Evolutionary conservation across 2,329 filamentous ascomycete species (phyloP).

Genomic region (Colletotrichum sansevieriae): DNA sequence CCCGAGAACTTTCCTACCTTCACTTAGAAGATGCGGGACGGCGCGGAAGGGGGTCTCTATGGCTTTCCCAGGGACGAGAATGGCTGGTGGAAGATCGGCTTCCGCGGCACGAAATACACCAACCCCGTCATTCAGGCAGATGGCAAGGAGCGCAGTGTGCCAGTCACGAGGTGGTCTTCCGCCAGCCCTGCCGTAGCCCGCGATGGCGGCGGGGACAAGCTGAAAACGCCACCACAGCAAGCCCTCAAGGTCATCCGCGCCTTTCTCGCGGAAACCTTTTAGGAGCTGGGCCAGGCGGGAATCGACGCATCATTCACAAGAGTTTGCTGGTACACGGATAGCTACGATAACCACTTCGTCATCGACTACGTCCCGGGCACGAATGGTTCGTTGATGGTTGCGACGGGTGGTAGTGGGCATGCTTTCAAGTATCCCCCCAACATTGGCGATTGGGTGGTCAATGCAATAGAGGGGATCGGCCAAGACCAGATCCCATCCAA

Average conservation of each 20-base stretch:
- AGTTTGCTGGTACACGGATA: conserved; percentile 73
- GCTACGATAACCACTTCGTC: conserved; percentile 64
- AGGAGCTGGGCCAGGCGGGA: conserved; percentile 53
- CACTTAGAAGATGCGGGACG: no score
- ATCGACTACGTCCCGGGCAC: conserved; percentile 55
- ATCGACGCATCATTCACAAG: conserved; percentile 55
- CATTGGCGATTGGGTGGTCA: conserved; percentile 66
- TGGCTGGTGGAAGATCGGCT: no score
- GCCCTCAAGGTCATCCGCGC: conserved; percentile 45
- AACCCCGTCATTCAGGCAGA: conserved; percentile 54
- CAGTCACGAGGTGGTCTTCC: conserved; percentile 53
- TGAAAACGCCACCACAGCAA: conserved; percentile 43
- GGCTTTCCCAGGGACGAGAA: no score
- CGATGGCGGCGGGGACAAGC: conserved; percentile 34
- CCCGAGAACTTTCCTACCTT: no score
- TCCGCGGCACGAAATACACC: conserved; percentile 51
- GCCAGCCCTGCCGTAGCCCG: not conserved
- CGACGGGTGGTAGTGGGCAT: conserved; percentile 72
- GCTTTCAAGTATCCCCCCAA: conserved; percentile 73
- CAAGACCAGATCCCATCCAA: conserved; percentile 46
- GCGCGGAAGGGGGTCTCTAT: no score
- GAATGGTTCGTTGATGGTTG: conserved; percentile 60
- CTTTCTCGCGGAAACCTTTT: conserved; percentile 57
- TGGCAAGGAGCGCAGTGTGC: conserved; percentile 53
- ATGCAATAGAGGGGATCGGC: conserved; percentile 59